Base-by-base conservation (phyloP, 768 basidiomycete genomes). In the Lepiota venenata region DNA sequence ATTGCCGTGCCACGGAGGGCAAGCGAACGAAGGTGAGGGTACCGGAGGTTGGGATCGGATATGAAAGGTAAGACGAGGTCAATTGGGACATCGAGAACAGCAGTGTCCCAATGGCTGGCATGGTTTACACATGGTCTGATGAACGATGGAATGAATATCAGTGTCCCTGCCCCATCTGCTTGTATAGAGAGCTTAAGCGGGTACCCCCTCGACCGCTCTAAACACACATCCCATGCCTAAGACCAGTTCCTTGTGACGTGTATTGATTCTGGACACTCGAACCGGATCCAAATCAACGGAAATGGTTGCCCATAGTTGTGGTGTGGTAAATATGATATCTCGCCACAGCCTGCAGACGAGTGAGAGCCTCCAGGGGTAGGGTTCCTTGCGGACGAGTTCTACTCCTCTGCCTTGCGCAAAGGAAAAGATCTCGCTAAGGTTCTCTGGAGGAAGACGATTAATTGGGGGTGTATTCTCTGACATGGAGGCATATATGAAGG, bases 341-440 rank as follows among this genome's bases (percentile, higher is more conserved):
- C 52, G 27, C 52, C 52, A 53, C 4, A 46, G 15, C 7, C 16
- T 46, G 52, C 52, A 53, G n/a, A 53, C 52, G 0, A 47, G 44
- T 1, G 45, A 37, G 15, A 53, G 37, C 2, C 12, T 29, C 52
- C 52, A 53, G 22, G 44, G 52, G 44, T 41, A 21, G 6, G 37
- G n/a, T 18, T 18, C 18, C 14, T 12, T 22, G 2, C 10, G 35
- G 8, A 36, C 37, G 15, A 53, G 52, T 29, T 53, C 10, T 6
- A 47, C 21, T 7, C 27, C 18, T 16, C n/a, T 25, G 11, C 22
- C 2, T 1, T 4, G n/a, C 10, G 32, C 52, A 1, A 38, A 21
- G 22, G 22, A n/a, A 10, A 53, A 47, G 11, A 53, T 41, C n/a
- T 53, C 45, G 16, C 11, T 45, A 16, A 53, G 37, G 11, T 4